Evolutionary conservation across 805 yeast species (phyloP).

Genomic region (Candida corydali): DNA sequence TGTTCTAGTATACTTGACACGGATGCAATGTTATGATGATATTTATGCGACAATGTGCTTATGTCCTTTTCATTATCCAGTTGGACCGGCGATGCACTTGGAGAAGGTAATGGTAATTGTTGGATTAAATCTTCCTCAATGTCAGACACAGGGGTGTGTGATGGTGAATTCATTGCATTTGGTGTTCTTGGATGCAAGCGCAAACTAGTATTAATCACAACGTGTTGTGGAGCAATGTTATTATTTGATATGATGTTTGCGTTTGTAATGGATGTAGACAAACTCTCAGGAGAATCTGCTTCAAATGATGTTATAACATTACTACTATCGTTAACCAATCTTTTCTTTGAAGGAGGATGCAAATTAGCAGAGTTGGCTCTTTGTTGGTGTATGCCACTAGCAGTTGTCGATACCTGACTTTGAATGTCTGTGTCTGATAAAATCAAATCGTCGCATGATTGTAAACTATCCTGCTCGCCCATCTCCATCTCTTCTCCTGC

Average conservation of each 20-base stretch:
- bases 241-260: constrained; percentile 1
- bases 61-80: constrained; percentile 15
- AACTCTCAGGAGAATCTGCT: constrained; percentile 9
- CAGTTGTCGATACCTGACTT: constrained; percentile 15
- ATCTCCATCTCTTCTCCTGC: constrained; percentile 13
- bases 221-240: not conserved
- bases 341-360: constrained; percentile 40
- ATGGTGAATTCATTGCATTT: constrained; percentile 23
- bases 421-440: constrained; percentile 31
- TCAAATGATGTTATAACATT: constrained; percentile 6
- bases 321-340: constrained; percentile 18
- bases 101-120: constrained; percentile 65
- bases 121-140: constrained; percentile 33
- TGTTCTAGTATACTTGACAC: not conserved
- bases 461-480: constrained; percentile 4
- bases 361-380: constrained; percentile 9
- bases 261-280: constrained; percentile 5
- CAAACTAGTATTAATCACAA: not conserved
- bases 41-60: not conserved
- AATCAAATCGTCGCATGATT: constrained; percentile 30
- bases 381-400: not conserved
- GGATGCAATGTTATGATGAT: not conserved
- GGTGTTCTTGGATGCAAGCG: constrained; percentile 22
- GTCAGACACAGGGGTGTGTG: constrained; percentile 34
- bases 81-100: constrained; percentile 58